phyloP scores from a whole-genome alignment of 1,284 basidiomycete species.

The Termitomyces sp. region DNA sequence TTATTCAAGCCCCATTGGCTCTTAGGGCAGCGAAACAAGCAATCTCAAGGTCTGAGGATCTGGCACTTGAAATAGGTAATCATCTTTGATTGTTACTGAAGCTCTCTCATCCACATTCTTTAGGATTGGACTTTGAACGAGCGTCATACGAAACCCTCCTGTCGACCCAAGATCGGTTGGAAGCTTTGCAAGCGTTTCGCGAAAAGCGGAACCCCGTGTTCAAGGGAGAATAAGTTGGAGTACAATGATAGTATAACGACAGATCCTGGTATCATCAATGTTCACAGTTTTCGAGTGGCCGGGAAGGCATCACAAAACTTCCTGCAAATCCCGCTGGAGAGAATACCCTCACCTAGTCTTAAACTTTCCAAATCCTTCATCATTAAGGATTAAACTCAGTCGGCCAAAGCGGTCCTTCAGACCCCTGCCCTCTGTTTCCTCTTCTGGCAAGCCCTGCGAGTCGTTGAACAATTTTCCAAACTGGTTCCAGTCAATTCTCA shows the following conservation, averaged over 20 bases:
- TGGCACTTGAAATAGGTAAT: constrained; percentile 73
- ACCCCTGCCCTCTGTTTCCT: constrained; percentile 40
- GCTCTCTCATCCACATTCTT: constrained; percentile 15
- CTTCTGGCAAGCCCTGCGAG: constrained; percentile 38
- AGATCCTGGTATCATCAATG: constrained; percentile 11
- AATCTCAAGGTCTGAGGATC: constrained; percentile 74
- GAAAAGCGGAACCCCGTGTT: constrained; percentile 85
- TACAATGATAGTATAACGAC: constrained; percentile 21
- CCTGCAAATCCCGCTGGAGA: constrained; percentile 48
- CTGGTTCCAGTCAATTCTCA: constrained; percentile 86
- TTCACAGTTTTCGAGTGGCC: constrained; percentile 25
- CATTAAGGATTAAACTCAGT: constrained; percentile 72
- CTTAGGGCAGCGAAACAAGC: constrained; percentile 86
- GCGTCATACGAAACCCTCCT: constrained; percentile 85
- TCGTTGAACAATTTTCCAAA: constrained; percentile 75
- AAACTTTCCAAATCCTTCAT: constrained; percentile 79
- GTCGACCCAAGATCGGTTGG: constrained; percentile 71
- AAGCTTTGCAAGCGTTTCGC: constrained; percentile 86
- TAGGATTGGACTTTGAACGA: constrained; percentile 85
- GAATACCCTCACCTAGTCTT: constrained; percentile 55
- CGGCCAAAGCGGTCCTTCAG: constrained; percentile 68
- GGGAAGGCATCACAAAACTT: constrained; percentile 40
- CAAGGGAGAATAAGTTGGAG: constrained; percentile 63
- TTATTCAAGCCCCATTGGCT: constrained; percentile 73
- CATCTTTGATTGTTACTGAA: background rate